Conservation (phyloP, 371 early-diverging fungal species). For the Actinomucor elegans region DNA sequence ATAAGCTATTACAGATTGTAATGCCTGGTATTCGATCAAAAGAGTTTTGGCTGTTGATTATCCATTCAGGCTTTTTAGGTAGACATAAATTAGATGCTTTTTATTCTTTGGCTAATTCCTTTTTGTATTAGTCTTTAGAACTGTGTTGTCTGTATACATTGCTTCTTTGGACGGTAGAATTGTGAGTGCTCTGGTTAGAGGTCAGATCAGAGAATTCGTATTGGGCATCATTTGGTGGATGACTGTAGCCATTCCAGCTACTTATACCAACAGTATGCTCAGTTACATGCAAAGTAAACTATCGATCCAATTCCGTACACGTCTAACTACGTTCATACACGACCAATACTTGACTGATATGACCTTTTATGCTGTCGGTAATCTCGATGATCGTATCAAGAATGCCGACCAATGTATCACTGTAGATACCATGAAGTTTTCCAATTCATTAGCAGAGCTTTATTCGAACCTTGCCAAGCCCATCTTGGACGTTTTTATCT, state of each 20-base stretch:
- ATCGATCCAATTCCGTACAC: constrained; percentile 82
- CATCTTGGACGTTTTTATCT: constrained; percentile 82
- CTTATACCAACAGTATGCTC: constrained; percentile 93
- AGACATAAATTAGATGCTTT: no score
- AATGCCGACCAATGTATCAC: constrained; percentile 92
- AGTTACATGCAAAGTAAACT: constrained; percentile 86
- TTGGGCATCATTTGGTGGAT: constrained; percentile 88
- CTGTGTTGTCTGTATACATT: constrained; percentile 81
- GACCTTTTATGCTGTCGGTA: constrained; percentile 84
- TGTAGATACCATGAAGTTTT: constrained; percentile 86
- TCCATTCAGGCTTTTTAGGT: constrained; percentile 82
- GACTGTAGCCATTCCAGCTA: constrained; percentile 91
- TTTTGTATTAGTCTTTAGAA: constrained; percentile 79
- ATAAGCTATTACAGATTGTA: constrained; percentile 68
- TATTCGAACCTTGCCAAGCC: constrained; percentile 90
- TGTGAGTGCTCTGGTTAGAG: constrained; percentile 84
- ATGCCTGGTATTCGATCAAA: constrained; percentile 81
- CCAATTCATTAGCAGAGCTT: constrained; percentile 71
- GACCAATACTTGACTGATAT: constrained; percentile 82
- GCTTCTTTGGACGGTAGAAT: constrained; percentile 94
- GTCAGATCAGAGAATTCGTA: constrained; percentile 75
- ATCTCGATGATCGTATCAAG: constrained; percentile 82
- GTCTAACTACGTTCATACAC: constrained; percentile 83
- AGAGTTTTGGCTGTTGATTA: constrained; percentile 76
- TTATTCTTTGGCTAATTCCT: no score